Base-by-base conservation (phyloP, 2,329 filamentous ascomycete species). In the Penicillium crustosum region DNA sequence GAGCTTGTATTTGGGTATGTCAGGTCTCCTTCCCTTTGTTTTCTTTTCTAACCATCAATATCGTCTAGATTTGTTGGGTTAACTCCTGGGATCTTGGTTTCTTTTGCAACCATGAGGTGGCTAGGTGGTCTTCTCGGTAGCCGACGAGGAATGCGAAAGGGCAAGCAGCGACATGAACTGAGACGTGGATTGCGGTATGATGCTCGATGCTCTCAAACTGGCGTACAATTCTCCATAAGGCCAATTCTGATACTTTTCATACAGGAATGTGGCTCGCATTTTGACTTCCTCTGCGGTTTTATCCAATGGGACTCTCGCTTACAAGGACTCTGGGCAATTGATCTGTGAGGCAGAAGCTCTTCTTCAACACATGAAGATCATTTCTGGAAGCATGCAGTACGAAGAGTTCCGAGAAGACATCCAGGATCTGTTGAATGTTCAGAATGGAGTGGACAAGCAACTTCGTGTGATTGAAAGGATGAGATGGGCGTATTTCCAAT, bases 251-350 rank as follows among this genome's bases (percentile, higher is more conserved):
- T 27, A 57, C 35, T 35, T 31, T 27, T 15, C n/a, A 3, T 27
- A 17, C 54, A 83, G 82, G 61, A 96, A 94, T 72, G 91, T 96
- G 64, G 91, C 96, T 74, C 89, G 93, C 50, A 89, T 91, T 61
- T 78, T 93, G 48, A 86, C 85, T 12, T 83, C 88, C 4, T 82
- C 82, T n/a, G 85, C 88, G 0, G 87, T 86, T 10, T 48, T 38
- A 7, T 82, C 89, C 59, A 89, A 88, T 69, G 90, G 84, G 9
- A 83, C 93, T 61, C 81, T 97, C 49, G 88, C 89, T 2, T 97
- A 96, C 79, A 95, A 93, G 75, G 92, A 97, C 66, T 91, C 96
- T 67, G 94, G 94, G 1, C 79, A 97, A 58, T 78, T 99, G 42
- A 81, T 99, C 5, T 96, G 91, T 72, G 93, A 99, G 73, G 88